Evolutionary conservation across 2,329 filamentous ascomycete species (phyloP), one percentile per base, ranked within the genome.

Genomic region (Sarocladium oryzae): DNA sequence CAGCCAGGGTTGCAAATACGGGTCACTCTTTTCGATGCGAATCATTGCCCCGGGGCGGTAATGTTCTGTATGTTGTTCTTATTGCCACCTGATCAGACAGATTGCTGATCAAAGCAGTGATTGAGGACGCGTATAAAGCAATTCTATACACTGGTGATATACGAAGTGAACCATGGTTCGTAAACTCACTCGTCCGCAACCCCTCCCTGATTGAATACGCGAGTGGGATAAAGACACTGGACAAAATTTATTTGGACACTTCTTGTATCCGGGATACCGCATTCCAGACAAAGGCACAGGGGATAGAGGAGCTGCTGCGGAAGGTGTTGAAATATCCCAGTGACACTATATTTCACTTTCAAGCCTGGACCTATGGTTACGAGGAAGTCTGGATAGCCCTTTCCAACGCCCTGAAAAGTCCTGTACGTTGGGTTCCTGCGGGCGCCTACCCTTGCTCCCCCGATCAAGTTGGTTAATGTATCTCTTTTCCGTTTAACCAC

Each of bases 371-470:
- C 0, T 93, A 93, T 62, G 77, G 76, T 1, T 96, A 96, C 56
- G 91, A 97, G 63, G 87, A 95, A 50, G 89, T 96, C 0, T 96
- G 90, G 90, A 73, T 90, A 53, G 86, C 89, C 0, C 69, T 97
- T 1, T 84, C 89, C 0, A 78, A 83, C 20, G 80, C 82, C 10
- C 70, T 96, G 1, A 69, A 79, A 5, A 85, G 84, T 2, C 77
- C 75, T 61, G 84, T 85, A 66, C 52, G 61, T 51, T 5, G n/a
- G n/a, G n/a, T n/a, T n/a, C n/a, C n/a, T n/a, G n/a, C n/a, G n/a
- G n/a, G n/a, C n/a, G n/a, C n/a, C n/a, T n/a, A n/a, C n/a, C n/a
- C n/a, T n/a, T n/a, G n/a, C n/a, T n/a, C n/a, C n/a, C n/a, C n/a
- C n/a, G n/a, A n/a, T n/a, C n/a, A n/a, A n/a, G n/a, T n/a, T n/a